Base-by-base conservation (phyloP, 1,284 basidiomycete species). In the Cryptococcus depauperatus region DNA sequence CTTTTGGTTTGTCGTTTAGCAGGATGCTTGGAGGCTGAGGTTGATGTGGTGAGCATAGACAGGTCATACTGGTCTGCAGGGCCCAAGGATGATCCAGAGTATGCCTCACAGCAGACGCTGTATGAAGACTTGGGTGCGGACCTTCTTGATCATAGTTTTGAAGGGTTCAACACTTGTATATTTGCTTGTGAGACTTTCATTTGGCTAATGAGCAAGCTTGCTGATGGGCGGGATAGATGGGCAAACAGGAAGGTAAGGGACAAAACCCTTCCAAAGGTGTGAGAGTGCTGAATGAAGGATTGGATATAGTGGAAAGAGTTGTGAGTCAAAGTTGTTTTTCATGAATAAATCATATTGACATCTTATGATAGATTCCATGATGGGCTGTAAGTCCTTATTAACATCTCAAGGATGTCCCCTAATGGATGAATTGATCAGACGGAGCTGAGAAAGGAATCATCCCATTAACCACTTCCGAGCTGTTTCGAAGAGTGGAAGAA, bases 91-190 rank as follows among this genome's bases (percentile, higher is more conserved):
- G 91, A 93, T 46, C 83, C 86, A 0, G 74, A 76, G 11, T 95
- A 95, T 62, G 92, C 89, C 57, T 88, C 84, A 6, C 91, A 96
- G 66, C 82, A 91, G 67, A 96, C 90, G 0, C 74, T 97, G 48
- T 97, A 90, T 70, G 82, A 93, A 56, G 93, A 97, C 74, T 73
- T 98, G 28, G 95, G 95, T 37, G 84, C 85, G 68, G 93, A 97
- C 62, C 73, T 98, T 42, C 76, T 98, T 58, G 85, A 97, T 66
- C 92, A 97, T 70, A 84, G 87, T 35, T 97, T 97, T 73, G 75
- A 85, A 39, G 95, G 93, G 21, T 98, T 96, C 74, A 97, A 98
- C 76, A 89, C 91, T 44, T 93, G 89, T 78, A 93, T 95, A 71
- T 77, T 96, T 69, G 90, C 91, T 69, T 93, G 89, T 95, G 73